Base-by-base conservation (phyloP, 2,329 filamentous ascomycete genomes). In the Fusarium anguioides region DNA sequence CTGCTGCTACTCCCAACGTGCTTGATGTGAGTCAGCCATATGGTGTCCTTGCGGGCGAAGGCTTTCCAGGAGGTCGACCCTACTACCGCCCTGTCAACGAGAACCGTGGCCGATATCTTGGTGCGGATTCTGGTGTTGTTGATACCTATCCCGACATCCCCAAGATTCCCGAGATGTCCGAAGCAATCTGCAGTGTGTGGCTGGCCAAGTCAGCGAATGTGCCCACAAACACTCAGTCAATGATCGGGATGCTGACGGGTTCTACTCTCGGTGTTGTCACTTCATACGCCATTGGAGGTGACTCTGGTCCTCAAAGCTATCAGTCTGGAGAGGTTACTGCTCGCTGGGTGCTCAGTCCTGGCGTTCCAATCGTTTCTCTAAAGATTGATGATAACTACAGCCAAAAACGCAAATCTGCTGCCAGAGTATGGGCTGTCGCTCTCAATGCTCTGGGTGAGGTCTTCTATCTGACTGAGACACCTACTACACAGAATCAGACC, bases 401-500 rank as follows among this genome's bases (percentile, higher is more conserved):
- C 46, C 77, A 84, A 24, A 90, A 89, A 70, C 89, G 94, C 27
- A 89, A 90, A 74, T 81, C 86, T 6, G 82, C 89, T 47, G 86
- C 87, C 14, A 89, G 94, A 26, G 86, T 96, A 14, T 98, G 94
- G 93, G 93, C 92, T n/a, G 90, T 95, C 39, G 92, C 89, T n/a
- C 80, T 99, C 50, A 99, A 99, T 75, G 95, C 96, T 0, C 82
- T 99, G 10, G 96, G 96, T 2, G 96, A 99, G 76, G 82, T 97
- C 0, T 98, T 91, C 77, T 97, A 95, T 70, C 82, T 98, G 3
- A 91, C 87, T 3, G 89, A 92, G 46, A 83, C 90, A 8, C 93
- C 93, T 33, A 81, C 85, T 20, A 81, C 86, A 9, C 70, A 82
- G 6, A 81, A 82, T 29, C 83, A 84, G 55, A 77, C 78, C 33